Evolutionary conservation across 2,329 filamentous ascomycete species (phyloP), one percentile per base, ranked within the genome.

Genomic region (Neofusicoccum umdonicola): DNA sequence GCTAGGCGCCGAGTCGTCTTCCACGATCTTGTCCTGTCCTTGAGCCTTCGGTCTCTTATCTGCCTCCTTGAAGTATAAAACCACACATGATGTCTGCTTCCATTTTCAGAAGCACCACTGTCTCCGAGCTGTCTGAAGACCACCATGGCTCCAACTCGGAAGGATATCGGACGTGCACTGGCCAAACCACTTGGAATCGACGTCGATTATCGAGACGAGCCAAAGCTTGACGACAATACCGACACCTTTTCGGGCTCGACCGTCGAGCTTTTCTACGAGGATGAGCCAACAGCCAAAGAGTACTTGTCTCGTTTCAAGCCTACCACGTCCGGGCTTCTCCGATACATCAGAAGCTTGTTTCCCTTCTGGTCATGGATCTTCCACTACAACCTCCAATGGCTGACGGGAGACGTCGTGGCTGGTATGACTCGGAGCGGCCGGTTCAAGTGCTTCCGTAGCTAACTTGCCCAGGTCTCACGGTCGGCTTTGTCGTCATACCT

Each of bases 141-240:
- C 42, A 4, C 4, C 1, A 75, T 76, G 74, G 71, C 74, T 65
- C 69, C 69, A 65, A 68, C 67, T 67, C 68, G 68, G 56, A 85
- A 84, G 70, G 88, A 89, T 75, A 69, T 90, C 68, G 90, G 92
- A 77, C 90, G 89, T 72, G 81, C 83, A 70, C 77, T 96, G 76
- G 93, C 93, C 74, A 95, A 91, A 76, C 83, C 83, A 66, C 83
- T 97, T 41, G 90, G 91, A 64, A 96, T 97, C 82, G 90, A 95
- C 76, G 80, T 96, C 35, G 82, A 91, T 66, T 86, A 89, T 67
- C 83, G 87, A 51, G 84, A 93, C 66, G 83, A 85, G 63, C 78
- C 82, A 48, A 79, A 80, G n/a, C 2, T 9, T 19, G 87, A 92
- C 57, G 84, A 88, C 48, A 83, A 92, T 57, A 90, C 93, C 0